Conservation (phyloP, 75 land plant genomes). For the Pseudotsuga menziesii region DNA sequence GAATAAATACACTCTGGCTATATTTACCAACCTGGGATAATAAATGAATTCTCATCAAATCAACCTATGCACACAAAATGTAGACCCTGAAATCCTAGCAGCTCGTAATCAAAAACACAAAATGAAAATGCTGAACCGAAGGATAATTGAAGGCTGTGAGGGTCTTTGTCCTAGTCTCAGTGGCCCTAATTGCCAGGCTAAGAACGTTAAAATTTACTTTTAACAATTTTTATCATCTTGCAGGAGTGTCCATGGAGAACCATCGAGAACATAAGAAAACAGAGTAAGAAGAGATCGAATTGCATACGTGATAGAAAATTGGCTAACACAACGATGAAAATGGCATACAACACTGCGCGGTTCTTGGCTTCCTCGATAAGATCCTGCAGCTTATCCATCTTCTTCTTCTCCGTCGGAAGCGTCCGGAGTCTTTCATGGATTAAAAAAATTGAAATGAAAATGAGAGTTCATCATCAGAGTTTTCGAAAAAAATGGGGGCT, state of each 20-base stretch:
- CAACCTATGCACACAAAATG: not conserved
- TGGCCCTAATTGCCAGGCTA: not conserved
- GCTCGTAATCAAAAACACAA: not conserved
- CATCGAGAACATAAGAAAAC: not conserved
- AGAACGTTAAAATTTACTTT: not conserved
- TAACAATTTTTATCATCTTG: not conserved
- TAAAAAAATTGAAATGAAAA: too few relatives aligned
- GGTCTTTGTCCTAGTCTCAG: too few relatives aligned
- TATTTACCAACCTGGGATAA: too few relatives aligned
- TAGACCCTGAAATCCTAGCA: not conserved
- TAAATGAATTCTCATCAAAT: not conserved
- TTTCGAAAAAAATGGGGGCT: too few relatives aligned
- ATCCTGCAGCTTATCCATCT: slow-evolving; percentile 56
- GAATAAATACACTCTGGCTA: too few relatives aligned
- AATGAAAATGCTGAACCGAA: too few relatives aligned
- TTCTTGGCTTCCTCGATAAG: slow-evolving; percentile 75
- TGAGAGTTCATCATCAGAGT: too few relatives aligned
- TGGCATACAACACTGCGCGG: slow-evolving; percentile 50
- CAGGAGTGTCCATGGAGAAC: not conserved
- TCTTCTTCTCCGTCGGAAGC: slow-evolving; percentile 18
- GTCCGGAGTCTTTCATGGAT: not conserved
- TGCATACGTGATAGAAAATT: slow-evolving; percentile 63
- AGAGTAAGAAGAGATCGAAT: not conserved
- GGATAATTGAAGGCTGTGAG: too few relatives aligned
- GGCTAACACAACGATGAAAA: slow-evolving; percentile 38